Percentiles rank a stretch among this genome's conserved stretches.
These are phyloP conservation scores for Uncinocarpus reesii DNA, from an alignment of 2,329 filamentous ascomycete species.

Conservation along the genomic window DNA sequence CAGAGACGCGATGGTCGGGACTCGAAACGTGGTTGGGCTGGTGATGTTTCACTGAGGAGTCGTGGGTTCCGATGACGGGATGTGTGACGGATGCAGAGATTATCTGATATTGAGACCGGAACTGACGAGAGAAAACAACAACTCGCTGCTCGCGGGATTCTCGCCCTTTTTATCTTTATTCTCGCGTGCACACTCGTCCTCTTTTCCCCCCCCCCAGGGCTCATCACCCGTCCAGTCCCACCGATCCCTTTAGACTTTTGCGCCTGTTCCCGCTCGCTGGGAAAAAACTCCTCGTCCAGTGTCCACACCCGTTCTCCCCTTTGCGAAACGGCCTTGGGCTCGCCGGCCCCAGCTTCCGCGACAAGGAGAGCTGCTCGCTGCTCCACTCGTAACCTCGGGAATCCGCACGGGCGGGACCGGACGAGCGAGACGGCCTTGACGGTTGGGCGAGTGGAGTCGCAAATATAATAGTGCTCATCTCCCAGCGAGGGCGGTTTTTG, in stretches of 20 bases:
- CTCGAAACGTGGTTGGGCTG: constrained; percentile 5
- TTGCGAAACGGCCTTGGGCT: neutral
- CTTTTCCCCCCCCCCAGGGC: neutral
- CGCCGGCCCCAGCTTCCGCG: constrained; percentile 1
- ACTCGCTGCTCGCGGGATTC: neutral
- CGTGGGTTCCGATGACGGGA: neutral
- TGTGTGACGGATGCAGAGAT: no score
- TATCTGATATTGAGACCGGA: no score
- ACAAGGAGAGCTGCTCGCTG: neutral
- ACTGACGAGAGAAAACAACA: no score
- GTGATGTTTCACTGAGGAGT: constrained; percentile 2
- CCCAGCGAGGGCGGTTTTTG: neutral
- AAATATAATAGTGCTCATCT: neutral
- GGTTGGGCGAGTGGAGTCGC: neutral
- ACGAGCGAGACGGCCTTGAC: neutral
- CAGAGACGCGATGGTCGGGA: neutral
- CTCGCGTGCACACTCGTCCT: neutral
- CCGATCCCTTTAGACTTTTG: constrained; percentile 8
- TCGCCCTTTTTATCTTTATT: neutral
- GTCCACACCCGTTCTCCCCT: neutral
- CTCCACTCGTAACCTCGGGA: neutral
- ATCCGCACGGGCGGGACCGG: constrained; percentile 3
- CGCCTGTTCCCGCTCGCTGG: constrained; percentile 3
- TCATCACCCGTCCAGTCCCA: neutral
- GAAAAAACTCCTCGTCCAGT: neutral